phyloP scores from a whole-genome alignment of 2,329 filamentous ascomycete species.

The Thielaviopsis punctulata region DNA sequence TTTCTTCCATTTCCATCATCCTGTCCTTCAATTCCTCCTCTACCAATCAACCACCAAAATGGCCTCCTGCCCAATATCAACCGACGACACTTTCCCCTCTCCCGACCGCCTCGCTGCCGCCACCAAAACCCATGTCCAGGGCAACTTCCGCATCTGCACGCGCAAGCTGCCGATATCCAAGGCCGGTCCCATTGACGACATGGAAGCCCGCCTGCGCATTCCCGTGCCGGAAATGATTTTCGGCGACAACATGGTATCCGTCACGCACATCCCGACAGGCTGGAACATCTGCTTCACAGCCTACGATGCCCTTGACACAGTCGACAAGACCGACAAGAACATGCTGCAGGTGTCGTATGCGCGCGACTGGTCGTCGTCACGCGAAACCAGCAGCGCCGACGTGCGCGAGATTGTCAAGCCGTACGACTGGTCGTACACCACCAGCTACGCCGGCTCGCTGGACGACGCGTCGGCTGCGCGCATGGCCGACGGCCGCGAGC shows the following conservation, averaged over 20 bases:
- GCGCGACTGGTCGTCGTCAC: constrained; percentile 54
- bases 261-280: constrained; percentile 55
- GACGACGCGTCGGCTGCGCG: constrained; percentile 16
- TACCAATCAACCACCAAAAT: background rate
- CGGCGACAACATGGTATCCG: constrained; percentile 71
- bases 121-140: constrained; percentile 40
- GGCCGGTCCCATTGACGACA: constrained; percentile 70
- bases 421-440: constrained; percentile 97
- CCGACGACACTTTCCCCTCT: constrained; percentile 37
- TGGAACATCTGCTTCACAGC: constrained; percentile 75
- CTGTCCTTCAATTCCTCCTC: too few relatives aligned
- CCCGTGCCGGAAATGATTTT: constrained; percentile 98
- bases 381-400: constrained; percentile 58
- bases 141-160: constrained; percentile 57
- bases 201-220: constrained; percentile 65
- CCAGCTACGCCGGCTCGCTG: constrained; percentile 63
- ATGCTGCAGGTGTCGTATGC: constrained; percentile 94
- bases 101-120: constrained; percentile 32
- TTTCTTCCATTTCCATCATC: background rate
- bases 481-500: constrained; percentile 5
- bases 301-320: constrained; percentile 69
- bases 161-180: constrained; percentile 93
- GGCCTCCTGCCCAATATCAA: constrained; percentile 15
- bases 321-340: constrained; percentile 80
- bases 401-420: constrained; percentile 91